Conservation (phyloP, 2,329 filamentous ascomycete genomes). For the Trichophyton rubrum region DNA sequence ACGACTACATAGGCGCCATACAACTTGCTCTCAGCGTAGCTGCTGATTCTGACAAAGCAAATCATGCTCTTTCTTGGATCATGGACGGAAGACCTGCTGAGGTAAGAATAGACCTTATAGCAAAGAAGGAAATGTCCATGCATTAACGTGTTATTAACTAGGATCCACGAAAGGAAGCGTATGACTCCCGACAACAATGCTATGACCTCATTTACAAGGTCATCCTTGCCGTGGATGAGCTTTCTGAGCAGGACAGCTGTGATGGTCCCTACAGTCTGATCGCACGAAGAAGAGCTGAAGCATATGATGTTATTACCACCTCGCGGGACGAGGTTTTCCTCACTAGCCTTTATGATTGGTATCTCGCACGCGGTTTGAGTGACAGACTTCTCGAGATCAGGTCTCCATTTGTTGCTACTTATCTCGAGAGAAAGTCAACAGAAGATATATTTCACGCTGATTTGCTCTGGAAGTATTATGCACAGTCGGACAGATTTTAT, state of each 20-base stretch:
- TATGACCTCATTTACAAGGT: constrained; percentile 83
- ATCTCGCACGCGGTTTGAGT: constrained; percentile 69
- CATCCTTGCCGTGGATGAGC: constrained; percentile 62
- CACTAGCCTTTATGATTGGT: constrained; percentile 96
- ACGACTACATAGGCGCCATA: constrained; percentile 51
- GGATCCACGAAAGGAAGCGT: constrained; percentile 58
- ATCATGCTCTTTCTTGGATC: constrained; percentile 72
- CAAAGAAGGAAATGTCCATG: neutral
- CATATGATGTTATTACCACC: constrained; percentile 77
- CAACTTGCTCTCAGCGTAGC: constrained; percentile 76
- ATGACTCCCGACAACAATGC: constrained; percentile 59
- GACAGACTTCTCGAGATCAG: constrained; percentile 76
- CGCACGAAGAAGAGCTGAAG: constrained; percentile 69
- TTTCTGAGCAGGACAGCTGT: constrained; percentile 56
- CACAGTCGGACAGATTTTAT: constrained; percentile 69
- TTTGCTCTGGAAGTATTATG: constrained; percentile 84
- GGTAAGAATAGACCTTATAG: constrained; percentile 20
- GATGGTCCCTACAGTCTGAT: constrained; percentile 68
- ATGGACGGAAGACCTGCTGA: constrained; percentile 63
- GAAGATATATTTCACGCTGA: constrained; percentile 70
- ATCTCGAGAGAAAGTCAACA: constrained; percentile 63
- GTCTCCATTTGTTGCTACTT: constrained; percentile 74
- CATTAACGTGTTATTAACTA: constrained; percentile 15
- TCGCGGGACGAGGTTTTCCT: constrained; percentile 91
- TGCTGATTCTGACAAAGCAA: constrained; percentile 72